phyloP scores from a whole-genome alignment of 371 early-diverging fungal genomes.

The Mortierella sp. region DNA sequence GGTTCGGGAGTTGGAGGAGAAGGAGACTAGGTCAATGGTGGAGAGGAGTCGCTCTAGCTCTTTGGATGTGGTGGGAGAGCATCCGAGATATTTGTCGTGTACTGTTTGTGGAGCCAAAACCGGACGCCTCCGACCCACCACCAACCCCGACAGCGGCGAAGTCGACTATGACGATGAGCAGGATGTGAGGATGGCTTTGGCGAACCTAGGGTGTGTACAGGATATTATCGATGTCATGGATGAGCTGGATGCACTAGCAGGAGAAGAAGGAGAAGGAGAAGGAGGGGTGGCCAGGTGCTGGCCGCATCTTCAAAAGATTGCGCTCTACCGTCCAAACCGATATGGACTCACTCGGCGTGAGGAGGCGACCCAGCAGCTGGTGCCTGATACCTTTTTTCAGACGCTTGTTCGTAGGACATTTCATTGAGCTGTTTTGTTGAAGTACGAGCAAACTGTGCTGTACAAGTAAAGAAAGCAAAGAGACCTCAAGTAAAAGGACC shows the following conservation, averaged over 20 bases:
- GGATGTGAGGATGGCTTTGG: not conserved
- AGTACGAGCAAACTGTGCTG: too few relatives aligned
- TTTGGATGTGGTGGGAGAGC: not conserved
- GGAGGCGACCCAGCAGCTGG: not conserved
- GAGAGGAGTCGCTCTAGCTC: too few relatives aligned
- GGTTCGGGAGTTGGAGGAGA: not conserved
- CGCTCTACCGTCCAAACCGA: not conserved
- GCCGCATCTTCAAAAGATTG: slow-evolving; percentile 11
- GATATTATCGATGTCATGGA: not conserved
- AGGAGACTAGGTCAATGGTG: too few relatives aligned
- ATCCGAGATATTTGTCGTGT: not conserved
- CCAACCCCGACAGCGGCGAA: not conserved
- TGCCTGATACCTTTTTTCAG: not conserved
- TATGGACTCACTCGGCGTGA: not conserved
- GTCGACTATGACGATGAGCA: not conserved
- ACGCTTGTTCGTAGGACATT: not conserved
- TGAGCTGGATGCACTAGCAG: not conserved
- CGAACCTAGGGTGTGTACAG: not conserved
- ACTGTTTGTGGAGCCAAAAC: not conserved
- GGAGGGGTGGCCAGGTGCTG: not conserved
- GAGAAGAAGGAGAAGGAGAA: not conserved
- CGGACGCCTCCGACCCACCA: not conserved
- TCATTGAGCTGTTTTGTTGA: not conserved
- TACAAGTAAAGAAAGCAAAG: too few relatives aligned
- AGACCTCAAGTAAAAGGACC: too few relatives aligned